A percentile compares a stretch with the other conserved stretches of the same genome.
These are phyloP conservation scores for Punica granatum DNA, from an alignment of 345 rosid species.

Conservation along the genomic window DNA sequence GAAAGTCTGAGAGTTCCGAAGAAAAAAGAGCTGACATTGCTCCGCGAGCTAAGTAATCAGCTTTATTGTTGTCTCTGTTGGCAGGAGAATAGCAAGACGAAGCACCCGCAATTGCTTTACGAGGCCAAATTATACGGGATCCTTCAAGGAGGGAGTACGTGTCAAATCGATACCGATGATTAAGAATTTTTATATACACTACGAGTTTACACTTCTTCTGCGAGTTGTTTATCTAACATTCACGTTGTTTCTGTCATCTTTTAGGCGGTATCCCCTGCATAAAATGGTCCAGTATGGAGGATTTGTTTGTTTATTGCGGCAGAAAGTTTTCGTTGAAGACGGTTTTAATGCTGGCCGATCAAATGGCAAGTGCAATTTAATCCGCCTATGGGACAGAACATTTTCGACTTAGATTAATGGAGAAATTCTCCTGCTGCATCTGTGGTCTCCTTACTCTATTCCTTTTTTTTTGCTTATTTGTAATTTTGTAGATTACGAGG, in stretches of 20 bases:
- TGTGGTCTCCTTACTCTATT: background rate
- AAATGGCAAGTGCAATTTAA: constrained; percentile 69
- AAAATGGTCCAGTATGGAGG: constrained; percentile 90
- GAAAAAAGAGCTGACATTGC: too few relatives aligned
- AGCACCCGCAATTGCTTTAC: constrained; percentile 80
- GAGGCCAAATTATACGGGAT: constrained; percentile 79
- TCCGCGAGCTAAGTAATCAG: too few relatives aligned
- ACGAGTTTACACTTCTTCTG: constrained; percentile 19
- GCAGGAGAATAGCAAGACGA: constrained; percentile 77
- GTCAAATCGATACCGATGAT: too few relatives aligned
- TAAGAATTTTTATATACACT: too few relatives aligned
- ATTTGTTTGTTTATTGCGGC: constrained; percentile 75
- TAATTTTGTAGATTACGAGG: constrained; percentile 79
- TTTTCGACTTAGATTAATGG: background rate
- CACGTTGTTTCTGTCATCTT: too few relatives aligned
- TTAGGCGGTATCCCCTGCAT: constrained; percentile 81
- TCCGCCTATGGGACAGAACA: background rate
- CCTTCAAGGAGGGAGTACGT: constrained; percentile 94
- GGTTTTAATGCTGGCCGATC: constrained; percentile 85
- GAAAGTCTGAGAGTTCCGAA: too few relatives aligned
- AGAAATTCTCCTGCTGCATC: background rate
- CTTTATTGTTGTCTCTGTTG: too few relatives aligned
- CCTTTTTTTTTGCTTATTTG: constrained; percentile 4
- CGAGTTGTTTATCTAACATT: background rate
- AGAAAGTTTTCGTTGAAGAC: constrained; percentile 67